Evolutionary conservation across 2,329 filamentous ascomycete species (phyloP), one percentile per base, ranked within the genome.

Genomic region (Beauveria australis): DNA sequence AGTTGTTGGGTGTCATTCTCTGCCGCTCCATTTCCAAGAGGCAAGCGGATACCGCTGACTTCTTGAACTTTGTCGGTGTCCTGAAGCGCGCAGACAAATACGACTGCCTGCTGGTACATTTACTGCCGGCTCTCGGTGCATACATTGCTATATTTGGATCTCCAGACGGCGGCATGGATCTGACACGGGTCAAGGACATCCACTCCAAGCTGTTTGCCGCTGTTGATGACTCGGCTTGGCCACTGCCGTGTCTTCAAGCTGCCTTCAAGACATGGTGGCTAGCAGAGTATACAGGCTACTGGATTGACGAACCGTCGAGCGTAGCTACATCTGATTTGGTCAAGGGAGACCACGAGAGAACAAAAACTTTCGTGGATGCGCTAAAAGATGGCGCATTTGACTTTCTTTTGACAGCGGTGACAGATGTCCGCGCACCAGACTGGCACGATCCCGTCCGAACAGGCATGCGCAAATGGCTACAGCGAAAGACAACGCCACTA

Each of bases 311-410:
- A 67, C 82, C 84, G 22, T 81, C 84, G 40, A 79, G 82, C 64
- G 80, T 82, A 1, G 79, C 80, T 48, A 83, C 81, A 53, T 81
- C 88, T 60, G 84, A 92, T 68, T 75, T 90, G 16, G 82, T 85
- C 65, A 76, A 81, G 72, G 78, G 94, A 72, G 85, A 88, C 58
- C 87, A 64, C 81, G 91, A 62, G 86, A 88, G 2, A 88, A 87
- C 62, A 80, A 86, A 41, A 43, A 10, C 24, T 0, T 95, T 96
- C 67, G 78, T 88, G 59, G 85, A 90, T 57, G 84, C 89, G 3
- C 75, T 97, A 7, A 90, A 92, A 68, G 92, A 97, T 64, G 92
- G 92, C 5, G 92, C 91, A 5, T 89, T 99, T 64, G 92, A 97
- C 69, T 96, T 97, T 69, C 83, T 97, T 65, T 81, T 99, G 19